Evolutionary conservation across 768 basidiomycete genomes (phyloP).

Genomic region (Xerocomellus intermedius): DNA sequence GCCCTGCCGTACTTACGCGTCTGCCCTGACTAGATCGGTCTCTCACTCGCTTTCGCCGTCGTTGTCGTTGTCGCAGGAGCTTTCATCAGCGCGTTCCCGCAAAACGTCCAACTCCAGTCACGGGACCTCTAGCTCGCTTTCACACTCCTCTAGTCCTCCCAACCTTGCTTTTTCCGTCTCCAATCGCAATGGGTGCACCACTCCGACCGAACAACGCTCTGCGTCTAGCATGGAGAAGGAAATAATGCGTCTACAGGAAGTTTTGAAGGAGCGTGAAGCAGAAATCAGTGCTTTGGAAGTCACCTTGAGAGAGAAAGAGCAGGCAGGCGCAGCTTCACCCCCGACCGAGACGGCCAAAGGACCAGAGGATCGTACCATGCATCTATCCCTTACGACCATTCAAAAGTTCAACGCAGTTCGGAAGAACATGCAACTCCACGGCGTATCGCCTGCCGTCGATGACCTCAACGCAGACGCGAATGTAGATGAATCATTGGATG

Average conservation of each 20-base stretch:
- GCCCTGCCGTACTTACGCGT: slow-evolving; percentile 5
- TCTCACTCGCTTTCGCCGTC: slow-evolving; percentile 94
- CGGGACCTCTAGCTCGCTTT: slow-evolving; percentile 64
- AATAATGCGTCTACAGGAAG: slow-evolving; percentile 93
- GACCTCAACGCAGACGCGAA: slow-evolving; percentile 36
- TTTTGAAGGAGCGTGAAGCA: slow-evolving; percentile 86
- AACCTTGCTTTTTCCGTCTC: slow-evolving; percentile 60
- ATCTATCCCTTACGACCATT: slow-evolving; percentile 69
- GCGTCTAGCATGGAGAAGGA: slow-evolving; percentile 87
- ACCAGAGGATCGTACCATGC: slow-evolving; percentile 29
- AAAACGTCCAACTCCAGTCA: slow-evolving; percentile 78
- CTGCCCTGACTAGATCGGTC: slow-evolving; percentile 60
- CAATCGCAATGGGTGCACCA: slow-evolving; percentile 29
- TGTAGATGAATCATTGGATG: slow-evolving; percentile 69
- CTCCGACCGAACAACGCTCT: slow-evolving; percentile 61
- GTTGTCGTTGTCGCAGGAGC: slow-evolving; percentile 96
- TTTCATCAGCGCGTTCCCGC: slow-evolving; percentile 85
- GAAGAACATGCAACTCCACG: slow-evolving; percentile 56
- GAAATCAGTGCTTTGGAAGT: slow-evolving; percentile 79
- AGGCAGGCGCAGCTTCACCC: neutral
- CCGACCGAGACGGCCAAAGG: slow-evolving; percentile 6
- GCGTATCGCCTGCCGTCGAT: slow-evolving; percentile 32
- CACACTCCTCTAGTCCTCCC: slow-evolving; percentile 57
- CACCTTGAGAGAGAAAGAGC: slow-evolving; percentile 42
- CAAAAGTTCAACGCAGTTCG: slow-evolving; percentile 75